These are phyloP conservation scores for Globisporangium cylindrosporum DNA, from an alignment of 352 stramenopile species.

Conservation along the genomic window DNA sequence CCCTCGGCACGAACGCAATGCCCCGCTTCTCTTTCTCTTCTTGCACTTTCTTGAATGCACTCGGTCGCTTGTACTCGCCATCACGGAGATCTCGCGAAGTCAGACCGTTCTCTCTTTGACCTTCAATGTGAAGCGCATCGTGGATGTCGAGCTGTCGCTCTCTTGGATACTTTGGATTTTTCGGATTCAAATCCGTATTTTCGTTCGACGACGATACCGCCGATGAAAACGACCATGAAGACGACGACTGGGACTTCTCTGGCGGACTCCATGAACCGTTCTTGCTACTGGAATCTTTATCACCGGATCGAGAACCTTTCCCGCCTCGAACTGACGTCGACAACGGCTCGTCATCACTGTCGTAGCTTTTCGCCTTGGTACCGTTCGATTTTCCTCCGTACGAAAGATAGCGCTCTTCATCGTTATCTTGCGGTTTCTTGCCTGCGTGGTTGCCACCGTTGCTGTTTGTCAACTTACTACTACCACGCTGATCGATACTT, in stretches of 20 bases:
- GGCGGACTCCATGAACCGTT: not conserved
- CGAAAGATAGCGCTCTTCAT: slow-evolving; percentile 33
- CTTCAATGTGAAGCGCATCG: slow-evolving; percentile 50
- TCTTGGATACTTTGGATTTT: slow-evolving; percentile 22
- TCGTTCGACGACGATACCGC: slow-evolving; percentile 6
- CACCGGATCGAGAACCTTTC: slow-evolving; percentile 4
- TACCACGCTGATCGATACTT: not conserved
- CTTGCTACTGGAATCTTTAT: not conserved
- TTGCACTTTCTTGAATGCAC: slow-evolving; percentile 50
- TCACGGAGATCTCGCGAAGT: slow-evolving; percentile 28
- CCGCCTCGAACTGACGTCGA: not conserved
- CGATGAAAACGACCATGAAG: slow-evolving; percentile 11
- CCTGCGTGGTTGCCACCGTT: not conserved
- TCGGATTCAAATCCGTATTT: slow-evolving; percentile 15
- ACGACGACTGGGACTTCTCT: not conserved
- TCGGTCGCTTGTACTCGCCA: slow-evolving; percentile 48
- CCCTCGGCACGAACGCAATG: slow-evolving; percentile 33
- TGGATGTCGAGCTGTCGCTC: slow-evolving; percentile 61
- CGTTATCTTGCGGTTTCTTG: not conserved
- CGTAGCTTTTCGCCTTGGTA: not conserved
- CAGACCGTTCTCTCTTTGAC: slow-evolving; percentile 26
- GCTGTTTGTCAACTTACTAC: not conserved
- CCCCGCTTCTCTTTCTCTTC: slow-evolving; percentile 39
- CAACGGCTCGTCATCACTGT: slow-evolving; percentile 16
- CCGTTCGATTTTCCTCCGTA: slow-evolving; percentile 36